Percentiles rank a stretch among this genome's conserved stretches.
Evolutionary conservation across 2,329 filamentous ascomycete genomes (phyloP).

Genomic region (Berkeleyomyces rouxiae): DNA sequence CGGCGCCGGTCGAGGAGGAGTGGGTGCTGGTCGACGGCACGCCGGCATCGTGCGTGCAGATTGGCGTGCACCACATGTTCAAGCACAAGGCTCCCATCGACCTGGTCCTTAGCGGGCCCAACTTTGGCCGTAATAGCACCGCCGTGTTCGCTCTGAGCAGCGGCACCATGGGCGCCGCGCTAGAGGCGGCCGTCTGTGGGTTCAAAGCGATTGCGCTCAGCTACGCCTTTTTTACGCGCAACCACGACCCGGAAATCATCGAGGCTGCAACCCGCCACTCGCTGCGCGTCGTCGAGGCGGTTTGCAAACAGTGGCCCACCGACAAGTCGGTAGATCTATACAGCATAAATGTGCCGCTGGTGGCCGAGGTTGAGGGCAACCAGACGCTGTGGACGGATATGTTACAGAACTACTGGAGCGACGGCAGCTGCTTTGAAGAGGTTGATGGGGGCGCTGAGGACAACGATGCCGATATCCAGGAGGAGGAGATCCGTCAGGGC

Average conservation of each 20-base stretch:
- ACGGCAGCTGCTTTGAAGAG: slow-evolving; percentile 75
- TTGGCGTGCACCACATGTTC: slow-evolving; percentile 68
- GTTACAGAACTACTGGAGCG: slow-evolving; percentile 78
- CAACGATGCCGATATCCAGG: slow-evolving; percentile 46
- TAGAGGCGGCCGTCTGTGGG: slow-evolving; percentile 60
- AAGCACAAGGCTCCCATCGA: slow-evolving; percentile 54
- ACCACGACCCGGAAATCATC: slow-evolving; percentile 71
- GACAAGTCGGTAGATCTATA: slow-evolving; percentile 64
- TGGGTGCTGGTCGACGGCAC: slow-evolving; percentile 73
- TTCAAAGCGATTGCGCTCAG: slow-evolving; percentile 62
- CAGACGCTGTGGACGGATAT: slow-evolving; percentile 73
- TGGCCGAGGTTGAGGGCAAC: slow-evolving; percentile 52
- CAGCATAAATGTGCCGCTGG: slow-evolving; percentile 74
- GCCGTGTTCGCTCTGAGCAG: slow-evolving; percentile 63
- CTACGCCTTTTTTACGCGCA: slow-evolving; percentile 76
- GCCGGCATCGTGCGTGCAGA: slow-evolving; percentile 66
- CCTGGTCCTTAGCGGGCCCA: slow-evolving; percentile 63
- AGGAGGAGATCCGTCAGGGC: slow-evolving; percentile 23
- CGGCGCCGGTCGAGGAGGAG: slow-evolving; percentile 46
- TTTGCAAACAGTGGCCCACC: slow-evolving; percentile 56
- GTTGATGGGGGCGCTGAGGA: slow-evolving; percentile 49
- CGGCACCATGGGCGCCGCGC: slow-evolving; percentile 59
- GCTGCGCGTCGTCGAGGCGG: slow-evolving; percentile 61
- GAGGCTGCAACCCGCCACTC: slow-evolving; percentile 57
- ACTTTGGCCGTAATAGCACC: slow-evolving; percentile 71